Evolutionary conservation across 2,329 filamentous ascomycete genomes (phyloP).

Genomic region (Knufia fluminis): DNA sequence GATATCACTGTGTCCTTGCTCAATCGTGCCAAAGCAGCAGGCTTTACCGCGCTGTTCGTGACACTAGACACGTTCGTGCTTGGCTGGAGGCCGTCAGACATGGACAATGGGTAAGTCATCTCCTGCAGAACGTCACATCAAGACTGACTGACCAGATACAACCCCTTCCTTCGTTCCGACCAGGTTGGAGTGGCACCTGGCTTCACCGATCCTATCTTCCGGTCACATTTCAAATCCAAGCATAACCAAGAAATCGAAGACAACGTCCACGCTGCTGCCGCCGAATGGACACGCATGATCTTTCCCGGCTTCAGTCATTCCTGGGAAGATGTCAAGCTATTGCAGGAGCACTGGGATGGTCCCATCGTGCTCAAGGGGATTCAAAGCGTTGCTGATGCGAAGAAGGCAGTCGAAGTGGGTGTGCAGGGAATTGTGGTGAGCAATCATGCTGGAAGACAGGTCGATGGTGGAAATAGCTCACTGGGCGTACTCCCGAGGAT

Average conservation of each 20-base stretch:
- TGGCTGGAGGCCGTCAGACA: slow-evolving; percentile 59
- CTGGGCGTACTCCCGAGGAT: slow-evolving; percentile 47
- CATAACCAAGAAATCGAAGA: slow-evolving; percentile 27
- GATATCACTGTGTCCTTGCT: slow-evolving; percentile 58
- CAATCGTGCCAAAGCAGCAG: slow-evolving; percentile 49
- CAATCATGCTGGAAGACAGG: slow-evolving; percentile 43
- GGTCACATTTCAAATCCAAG: slow-evolving; percentile 45
- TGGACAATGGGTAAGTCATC: slow-evolving; percentile 42
- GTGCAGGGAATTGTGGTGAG: slow-evolving; percentile 40
- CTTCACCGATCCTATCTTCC: slow-evolving; percentile 59
- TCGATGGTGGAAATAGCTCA: slow-evolving; percentile 38
- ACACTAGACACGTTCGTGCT: slow-evolving; percentile 64
- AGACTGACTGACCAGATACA: slow-evolving; percentile 25
- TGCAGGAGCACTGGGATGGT: slow-evolving; percentile 54
- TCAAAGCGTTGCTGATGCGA: slow-evolving; percentile 38
- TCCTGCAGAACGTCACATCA: slow-evolving; percentile 31
- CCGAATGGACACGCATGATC: slow-evolving; percentile 44
- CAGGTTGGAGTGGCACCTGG: slow-evolving; percentile 50
- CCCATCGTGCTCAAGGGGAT: slow-evolving; percentile 52
- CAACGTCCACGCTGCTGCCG: slow-evolving; percentile 34
- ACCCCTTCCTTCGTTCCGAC: slow-evolving; percentile 47
- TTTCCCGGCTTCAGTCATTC: slow-evolving; percentile 46
- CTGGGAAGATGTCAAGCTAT: slow-evolving; percentile 53
- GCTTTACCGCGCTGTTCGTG: slow-evolving; percentile 58
- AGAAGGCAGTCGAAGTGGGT: slow-evolving; percentile 26